Evolutionary conservation across 257 asterid species (phyloP).

Genomic region (Solanum rostratum): DNA sequence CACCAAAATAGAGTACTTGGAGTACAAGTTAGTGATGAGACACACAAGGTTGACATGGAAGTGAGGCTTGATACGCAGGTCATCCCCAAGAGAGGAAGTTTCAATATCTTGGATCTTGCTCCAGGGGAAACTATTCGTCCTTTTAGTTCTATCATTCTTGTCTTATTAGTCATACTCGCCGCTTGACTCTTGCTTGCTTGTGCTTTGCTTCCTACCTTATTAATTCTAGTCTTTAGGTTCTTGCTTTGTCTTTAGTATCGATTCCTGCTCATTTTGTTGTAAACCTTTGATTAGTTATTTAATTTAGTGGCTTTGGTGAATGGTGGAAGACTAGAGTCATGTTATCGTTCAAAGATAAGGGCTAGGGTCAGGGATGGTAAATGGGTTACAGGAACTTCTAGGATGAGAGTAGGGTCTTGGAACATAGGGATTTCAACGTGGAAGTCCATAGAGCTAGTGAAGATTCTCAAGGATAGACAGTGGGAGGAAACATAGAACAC

Average conservation of each 20-base stretch:
- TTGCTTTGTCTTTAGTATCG: not conserved
- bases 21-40: not conserved
- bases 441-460: not conserved
- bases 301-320: no score
- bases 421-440: not conserved
- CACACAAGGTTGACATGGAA: not conserved
- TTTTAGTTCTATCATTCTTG: no score
- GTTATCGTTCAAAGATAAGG: not conserved
- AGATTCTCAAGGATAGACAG: not conserved
- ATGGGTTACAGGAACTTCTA: not conserved
- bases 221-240: not conserved
- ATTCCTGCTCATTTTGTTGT: not conserved
- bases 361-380: not conserved
- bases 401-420: not conserved
- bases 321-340: no score
- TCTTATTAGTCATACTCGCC: not conserved
- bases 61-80: not conserved
- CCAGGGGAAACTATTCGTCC: not conserved
- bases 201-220: not conserved
- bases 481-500: not conserved
- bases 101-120: not conserved
- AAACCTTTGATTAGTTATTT: not conserved
- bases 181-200: not conserved
- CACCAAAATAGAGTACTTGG: not conserved
- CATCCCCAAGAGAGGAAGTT: not conserved